Base-by-base conservation (phyloP, 2,329 filamentous ascomycete species). In the Albifimbria verrucaria region DNA sequence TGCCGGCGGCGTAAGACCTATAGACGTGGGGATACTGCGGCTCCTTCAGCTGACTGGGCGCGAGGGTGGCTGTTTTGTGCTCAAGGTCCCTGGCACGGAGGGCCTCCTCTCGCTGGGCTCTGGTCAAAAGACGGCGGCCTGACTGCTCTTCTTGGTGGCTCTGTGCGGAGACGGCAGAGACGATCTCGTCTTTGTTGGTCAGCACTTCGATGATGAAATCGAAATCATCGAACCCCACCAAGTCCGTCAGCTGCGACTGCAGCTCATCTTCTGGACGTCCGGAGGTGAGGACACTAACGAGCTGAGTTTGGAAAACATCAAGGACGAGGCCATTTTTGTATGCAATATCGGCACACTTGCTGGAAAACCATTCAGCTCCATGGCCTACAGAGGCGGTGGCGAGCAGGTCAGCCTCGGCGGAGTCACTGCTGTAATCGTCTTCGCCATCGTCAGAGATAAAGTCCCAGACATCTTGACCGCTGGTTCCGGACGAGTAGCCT, bases 181-280 rank as follows among this genome's bases (percentile, higher is more conserved):
- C 69, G 44, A 97, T 83, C 45, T 89, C 82, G 49, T 81, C 75
- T 50, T 92, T 84, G 67, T 93, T 86, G 2, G 85, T 81, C 50
- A 97, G 87, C n/a, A 97, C 76, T 57, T 97, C 90, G 57, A 92
- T 92, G 50, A 97, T 88, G 62, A 99, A 86, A 59, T 99, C 93
- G 18, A 99, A 77, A 65, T 97, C 91, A 62, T 94, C 92, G 63
- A 93, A 97, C 0, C 95, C 94, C 55, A 99, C 79, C 43, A 97
- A 83, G 62, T 99, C 94, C 0, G 90, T 91, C 32, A 99, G 79
- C 41, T 87, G 85, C 65, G 92, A 92, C 68, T 97, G 93, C n/a
- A 97, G 76, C 69, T 96, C 91, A 53, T 96, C 90, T 53, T 96
- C 89, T 26, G 82, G 79, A 44, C 69, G 73, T n/a, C 75, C 73